phyloP scores from a whole-genome alignment of 1,139 yeast species.

The Lodderomyces parapsilosis region DNA sequence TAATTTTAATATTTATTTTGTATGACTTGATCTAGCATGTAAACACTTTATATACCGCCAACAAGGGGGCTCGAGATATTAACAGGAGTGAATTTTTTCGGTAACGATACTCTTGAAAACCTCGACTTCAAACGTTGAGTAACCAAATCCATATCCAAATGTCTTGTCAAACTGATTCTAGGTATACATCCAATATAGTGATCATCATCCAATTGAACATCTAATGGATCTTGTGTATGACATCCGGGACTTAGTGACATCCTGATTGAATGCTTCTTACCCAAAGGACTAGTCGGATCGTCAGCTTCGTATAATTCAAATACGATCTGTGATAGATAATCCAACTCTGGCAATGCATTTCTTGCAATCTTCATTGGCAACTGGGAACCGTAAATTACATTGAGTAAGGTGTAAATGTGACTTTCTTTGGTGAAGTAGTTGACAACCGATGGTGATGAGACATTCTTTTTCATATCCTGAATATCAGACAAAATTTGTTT shows the following conservation, averaged over 20 bases:
- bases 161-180: slow-evolving; percentile 83
- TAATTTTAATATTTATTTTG: slow-evolving; percentile 1
- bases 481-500: slow-evolving; percentile 83
- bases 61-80: slow-evolving; percentile 70
- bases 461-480: slow-evolving; percentile 73
- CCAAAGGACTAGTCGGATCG: slow-evolving; percentile 55
- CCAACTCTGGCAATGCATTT: slow-evolving; percentile 94
- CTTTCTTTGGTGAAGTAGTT: slow-evolving; percentile 96
- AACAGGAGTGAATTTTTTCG: slow-evolving; percentile 90
- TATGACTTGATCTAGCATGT: neutral
- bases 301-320: slow-evolving; percentile 89
- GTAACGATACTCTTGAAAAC: slow-evolving; percentile 83
- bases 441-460: slow-evolving; percentile 71
- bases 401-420: slow-evolving; percentile 89
- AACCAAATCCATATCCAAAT: slow-evolving; percentile 88
- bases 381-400: slow-evolving; percentile 90
- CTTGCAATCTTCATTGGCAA: slow-evolving; percentile 92
- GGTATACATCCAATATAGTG: slow-evolving; percentile 98
- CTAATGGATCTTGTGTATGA: slow-evolving; percentile 95
- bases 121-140: slow-evolving; percentile 78
- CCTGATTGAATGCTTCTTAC: slow-evolving; percentile 83
- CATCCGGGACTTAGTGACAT: slow-evolving; percentile 95
- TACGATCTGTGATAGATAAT: slow-evolving; percentile 90
- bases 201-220: slow-evolving; percentile 92
- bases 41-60: slow-evolving; percentile 17